Base-by-base conservation (phyloP, 2,329 filamentous ascomycete species). In the Ambrosiella xylebori region DNA sequence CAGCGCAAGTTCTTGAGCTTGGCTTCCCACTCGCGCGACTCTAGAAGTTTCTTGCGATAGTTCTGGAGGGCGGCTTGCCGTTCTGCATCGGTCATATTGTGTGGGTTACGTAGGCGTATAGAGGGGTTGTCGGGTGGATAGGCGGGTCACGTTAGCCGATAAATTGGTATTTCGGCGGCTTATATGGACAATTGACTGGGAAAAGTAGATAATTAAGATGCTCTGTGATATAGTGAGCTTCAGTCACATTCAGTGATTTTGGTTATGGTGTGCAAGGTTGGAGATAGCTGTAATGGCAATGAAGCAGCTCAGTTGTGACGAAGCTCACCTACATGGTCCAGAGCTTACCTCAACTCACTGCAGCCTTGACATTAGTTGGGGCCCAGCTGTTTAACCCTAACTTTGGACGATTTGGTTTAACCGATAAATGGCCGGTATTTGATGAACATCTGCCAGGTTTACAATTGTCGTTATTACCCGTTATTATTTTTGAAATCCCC, bases 11-110 rank as follows among this genome's bases (percentile, higher is more conserved):
- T 81, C 76, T 97, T 98, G 62, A 98, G 81, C 78, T 97, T 98
- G 56, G 91, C 85, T 73, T 98, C 94, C 89, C 89, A 97, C 78
- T 98, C 93, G 72, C 94, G 82, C 65, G 94, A 95, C 72, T 98
- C 91, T 67, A 96, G 79, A 66, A 91, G 79, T 75, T 87, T 89
- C 62, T 77, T 74, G 70, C 88, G 88, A 76, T 88, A 91, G 61
- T 84, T 80, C 67, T 83, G 77, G 66, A 91, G 82, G 68, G 86
- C 86, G 69, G 84, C 78, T 65, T 84, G 73, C 70, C 79, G 76
- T 72, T 81, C 78, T 63, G 81, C 78, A 64, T 76, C 56, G 17
- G 52, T 27, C 59, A 61, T 61, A 38, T 41, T 54, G 41, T 40
- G 7, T 8, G n/a, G 44, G 19, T 13, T 3, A 4, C 19, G 44